Evolutionary conservation across 768 basidiomycete genomes (phyloP).

Genomic region (Kwoniella botswanensis): DNA sequence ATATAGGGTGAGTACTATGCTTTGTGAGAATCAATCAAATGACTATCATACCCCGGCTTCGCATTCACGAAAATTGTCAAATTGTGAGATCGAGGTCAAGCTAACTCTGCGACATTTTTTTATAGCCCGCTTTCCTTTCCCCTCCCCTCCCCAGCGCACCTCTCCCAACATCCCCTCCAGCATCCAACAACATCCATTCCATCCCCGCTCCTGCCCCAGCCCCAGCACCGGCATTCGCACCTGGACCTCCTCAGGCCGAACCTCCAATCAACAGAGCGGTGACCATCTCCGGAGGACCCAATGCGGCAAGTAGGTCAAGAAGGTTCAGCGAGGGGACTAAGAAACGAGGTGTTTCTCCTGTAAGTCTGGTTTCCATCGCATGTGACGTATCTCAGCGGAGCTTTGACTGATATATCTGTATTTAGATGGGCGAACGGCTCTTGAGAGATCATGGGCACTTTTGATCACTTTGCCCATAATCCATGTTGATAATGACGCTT

Average conservation of each 20-base stretch:
- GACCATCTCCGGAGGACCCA: slow-evolving; percentile 6
- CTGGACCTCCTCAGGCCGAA: slow-evolving; percentile 9
- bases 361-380: slow-evolving; percentile 27
- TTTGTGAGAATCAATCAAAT: background rate
- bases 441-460: slow-evolving; percentile 53
- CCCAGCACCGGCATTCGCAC: slow-evolving; percentile 9
- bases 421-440: slow-evolving; percentile 52
- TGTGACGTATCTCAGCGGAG: slow-evolving; percentile 1
- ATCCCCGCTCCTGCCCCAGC: slow-evolving; percentile 13
- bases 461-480: slow-evolving; percentile 5
- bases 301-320: slow-evolving; percentile 24
- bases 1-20: slow-evolving; percentile 37
- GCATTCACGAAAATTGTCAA: background rate
- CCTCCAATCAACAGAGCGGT: slow-evolving; percentile 15
- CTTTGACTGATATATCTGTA: slow-evolving; percentile 3
- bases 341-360: slow-evolving; percentile 53
- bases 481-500: too few species aligned
- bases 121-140: slow-evolving; percentile 32
- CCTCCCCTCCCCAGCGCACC: slow-evolving; percentile 22
- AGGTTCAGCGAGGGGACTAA: slow-evolving; percentile 42
- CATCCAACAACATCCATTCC: background rate
- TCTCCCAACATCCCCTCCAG: slow-evolving; percentile 20
- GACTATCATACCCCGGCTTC: too few species aligned
- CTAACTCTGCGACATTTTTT: background rate
- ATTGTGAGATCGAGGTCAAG: background rate